These are phyloP conservation scores for Halenospora varia DNA, from an alignment of 495 filamentous ascomycete genomes.

Conservation along the genomic window DNA sequence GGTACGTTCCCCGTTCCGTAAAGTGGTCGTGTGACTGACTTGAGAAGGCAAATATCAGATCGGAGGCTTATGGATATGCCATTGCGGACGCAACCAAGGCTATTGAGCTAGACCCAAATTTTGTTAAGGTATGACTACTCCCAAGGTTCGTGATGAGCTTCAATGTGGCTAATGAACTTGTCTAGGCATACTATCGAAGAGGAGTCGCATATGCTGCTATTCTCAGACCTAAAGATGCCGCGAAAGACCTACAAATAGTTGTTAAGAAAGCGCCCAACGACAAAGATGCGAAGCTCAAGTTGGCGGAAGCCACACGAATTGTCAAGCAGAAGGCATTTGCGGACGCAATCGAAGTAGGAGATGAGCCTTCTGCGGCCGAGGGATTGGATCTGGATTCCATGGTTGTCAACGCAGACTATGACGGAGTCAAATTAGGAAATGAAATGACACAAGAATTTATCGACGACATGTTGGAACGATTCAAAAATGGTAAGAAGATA, in stretches of 20 bases:
- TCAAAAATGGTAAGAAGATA: conserved; percentile 93
- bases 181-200: conserved; percentile 89
- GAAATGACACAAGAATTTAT: conserved; percentile 97
- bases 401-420: conserved; percentile 75
- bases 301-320: conserved; percentile 88
- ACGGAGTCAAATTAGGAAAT: conserved; percentile 71
- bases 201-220: conserved; percentile 89
- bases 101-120: conserved; percentile 82
- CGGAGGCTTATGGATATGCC: conserved; percentile 90
- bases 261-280: conserved; percentile 82
- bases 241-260: conserved; percentile 90
- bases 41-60: conserved; percentile 82
- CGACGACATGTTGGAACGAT: conserved; percentile 91
- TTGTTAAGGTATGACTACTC: conserved; percentile 67
- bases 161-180: background rate
- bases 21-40: conserved; percentile 44
- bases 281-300: conserved; percentile 84
- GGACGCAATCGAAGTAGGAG: conserved; percentile 89
- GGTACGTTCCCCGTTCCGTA: conserved; percentile 45
- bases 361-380: conserved; percentile 86
- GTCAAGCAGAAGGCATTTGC: conserved; percentile 87
- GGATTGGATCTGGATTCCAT: conserved; percentile 86
- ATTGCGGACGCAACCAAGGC: conserved; percentile 92
- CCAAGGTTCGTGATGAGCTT: no score
- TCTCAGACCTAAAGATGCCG: conserved; percentile 76